Percentiles rank a stretch among this genome's conserved stretches.
Conservation (phyloP, 495 filamentous ascomycete species). For the Neurospora sp. region DNA sequence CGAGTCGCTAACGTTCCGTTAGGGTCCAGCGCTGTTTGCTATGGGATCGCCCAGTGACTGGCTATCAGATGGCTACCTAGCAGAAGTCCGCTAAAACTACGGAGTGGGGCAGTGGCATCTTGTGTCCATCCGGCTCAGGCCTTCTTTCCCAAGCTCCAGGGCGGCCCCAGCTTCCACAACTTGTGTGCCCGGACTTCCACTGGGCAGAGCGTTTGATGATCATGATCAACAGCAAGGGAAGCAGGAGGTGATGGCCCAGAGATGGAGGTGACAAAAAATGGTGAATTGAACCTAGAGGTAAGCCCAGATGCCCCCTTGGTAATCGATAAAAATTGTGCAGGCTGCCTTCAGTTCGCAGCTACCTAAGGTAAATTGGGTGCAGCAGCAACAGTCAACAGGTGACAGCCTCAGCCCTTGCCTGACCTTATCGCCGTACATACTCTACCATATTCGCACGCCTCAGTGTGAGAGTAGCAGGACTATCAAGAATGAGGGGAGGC, state of each 20-base stretch:
- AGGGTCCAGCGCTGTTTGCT: neutral
- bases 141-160: slow-evolving; percentile 8
- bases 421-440: neutral
- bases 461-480: neutral
- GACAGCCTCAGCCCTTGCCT: neutral
- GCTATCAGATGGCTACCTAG: neutral
- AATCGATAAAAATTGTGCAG: neutral
- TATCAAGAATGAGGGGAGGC: neutral
- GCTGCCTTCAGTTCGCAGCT: neutral
- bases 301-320: neutral
- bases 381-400: neutral
- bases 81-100: neutral
- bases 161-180: neutral
- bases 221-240: neutral
- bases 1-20: neutral
- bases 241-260: neutral
- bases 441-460: neutral
- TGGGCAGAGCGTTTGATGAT: neutral
- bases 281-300: neutral
- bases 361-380: neutral
- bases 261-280: neutral
- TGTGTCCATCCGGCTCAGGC: slow-evolving; percentile 1
- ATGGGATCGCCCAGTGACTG: neutral
- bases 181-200: neutral
- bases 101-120: neutral